Conservation (phyloP, 1,284 basidiomycete genomes). For the Dichomitus squalens region DNA sequence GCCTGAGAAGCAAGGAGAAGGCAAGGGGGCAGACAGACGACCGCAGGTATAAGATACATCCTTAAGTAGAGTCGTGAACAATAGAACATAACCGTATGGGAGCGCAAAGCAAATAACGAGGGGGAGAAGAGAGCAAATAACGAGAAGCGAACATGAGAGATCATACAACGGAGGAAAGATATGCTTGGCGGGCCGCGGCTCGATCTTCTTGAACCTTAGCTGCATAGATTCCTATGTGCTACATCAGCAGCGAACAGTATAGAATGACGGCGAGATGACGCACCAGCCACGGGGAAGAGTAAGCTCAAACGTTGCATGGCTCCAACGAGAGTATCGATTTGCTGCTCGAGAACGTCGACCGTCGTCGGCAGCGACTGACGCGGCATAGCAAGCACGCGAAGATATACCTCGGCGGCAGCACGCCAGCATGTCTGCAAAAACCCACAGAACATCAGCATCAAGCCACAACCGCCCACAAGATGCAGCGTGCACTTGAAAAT, state of each 20-base stretch:
- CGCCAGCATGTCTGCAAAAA: slow-evolving; percentile 42
- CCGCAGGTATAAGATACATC: not conserved
- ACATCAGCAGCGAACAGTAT: not conserved
- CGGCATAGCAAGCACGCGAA: slow-evolving; percentile 34
- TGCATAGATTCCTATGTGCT: slow-evolving; percentile 15
- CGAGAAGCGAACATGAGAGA: not conserved
- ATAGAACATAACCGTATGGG: not conserved
- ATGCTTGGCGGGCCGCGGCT: slow-evolving; percentile 1
- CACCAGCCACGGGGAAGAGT: slow-evolving; percentile 32
- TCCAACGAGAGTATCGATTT: slow-evolving; percentile 35
- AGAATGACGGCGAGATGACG: slow-evolving; percentile 1
- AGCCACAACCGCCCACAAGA: not conserved
- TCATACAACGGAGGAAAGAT: slow-evolving; percentile 7
- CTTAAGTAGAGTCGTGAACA: not conserved
- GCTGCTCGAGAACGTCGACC: slow-evolving; percentile 32
- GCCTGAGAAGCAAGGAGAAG: not conserved
- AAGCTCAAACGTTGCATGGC: slow-evolving; percentile 39
- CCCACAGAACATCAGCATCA: slow-evolving; percentile 9
- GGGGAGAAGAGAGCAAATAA: not conserved
- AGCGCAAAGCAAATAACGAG: not conserved
- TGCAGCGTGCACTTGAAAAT: not conserved
- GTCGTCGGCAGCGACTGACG: slow-evolving; percentile 26
- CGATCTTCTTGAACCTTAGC: slow-evolving; percentile 19
- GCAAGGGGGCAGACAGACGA: not conserved
- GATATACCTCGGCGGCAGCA: slow-evolving; percentile 41